Conservation (phyloP, 2,329 filamentous ascomycete species). For the Colletotrichum neosansevieriae region DNA sequence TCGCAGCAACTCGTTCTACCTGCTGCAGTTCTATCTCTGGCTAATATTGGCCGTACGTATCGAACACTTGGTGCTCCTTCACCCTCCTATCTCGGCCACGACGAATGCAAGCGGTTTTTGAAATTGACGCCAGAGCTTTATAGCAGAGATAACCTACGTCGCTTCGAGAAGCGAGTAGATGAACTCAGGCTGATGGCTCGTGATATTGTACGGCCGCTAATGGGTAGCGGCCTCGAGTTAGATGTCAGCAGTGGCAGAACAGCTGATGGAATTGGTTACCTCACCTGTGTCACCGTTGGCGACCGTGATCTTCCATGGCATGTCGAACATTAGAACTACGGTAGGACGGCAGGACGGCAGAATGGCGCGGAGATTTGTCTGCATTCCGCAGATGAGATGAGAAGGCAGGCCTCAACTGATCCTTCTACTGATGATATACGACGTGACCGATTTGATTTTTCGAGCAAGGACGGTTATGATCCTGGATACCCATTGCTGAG, state of each 20-base stretch:
- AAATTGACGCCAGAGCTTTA: constrained; percentile 87
- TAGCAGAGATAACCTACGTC: constrained; percentile 84
- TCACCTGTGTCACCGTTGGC: constrained; percentile 63
- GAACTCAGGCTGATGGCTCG: constrained; percentile 87
- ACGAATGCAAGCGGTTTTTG: constrained; percentile 91
- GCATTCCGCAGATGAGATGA: constrained; percentile 3
- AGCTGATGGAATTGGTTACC: constrained; percentile 59
- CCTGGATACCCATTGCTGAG: constrained; percentile 29
- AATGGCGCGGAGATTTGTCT: background rate
- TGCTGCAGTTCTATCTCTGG: constrained; percentile 60
- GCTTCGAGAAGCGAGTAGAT: constrained; percentile 88
- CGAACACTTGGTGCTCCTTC: constrained; percentile 77
- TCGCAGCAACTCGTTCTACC: constrained; percentile 51
- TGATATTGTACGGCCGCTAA: constrained; percentile 85
- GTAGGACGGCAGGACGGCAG: background rate
- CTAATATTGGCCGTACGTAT: constrained; percentile 79
- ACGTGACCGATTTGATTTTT: constrained; percentile 15
- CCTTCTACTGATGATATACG: constrained; percentile 31
- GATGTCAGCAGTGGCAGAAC: constrained; percentile 68
- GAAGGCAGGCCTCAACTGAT: constrained; percentile 20
- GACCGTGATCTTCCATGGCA: constrained; percentile 65
- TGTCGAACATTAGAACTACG: constrained; percentile 48
- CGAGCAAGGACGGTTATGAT: background rate
- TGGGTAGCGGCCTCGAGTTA: constrained; percentile 86
- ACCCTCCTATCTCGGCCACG: constrained; percentile 79